phyloP scores from a whole-genome alignment of 306 rosid genomes.

The Rosa chinensis region DNA sequence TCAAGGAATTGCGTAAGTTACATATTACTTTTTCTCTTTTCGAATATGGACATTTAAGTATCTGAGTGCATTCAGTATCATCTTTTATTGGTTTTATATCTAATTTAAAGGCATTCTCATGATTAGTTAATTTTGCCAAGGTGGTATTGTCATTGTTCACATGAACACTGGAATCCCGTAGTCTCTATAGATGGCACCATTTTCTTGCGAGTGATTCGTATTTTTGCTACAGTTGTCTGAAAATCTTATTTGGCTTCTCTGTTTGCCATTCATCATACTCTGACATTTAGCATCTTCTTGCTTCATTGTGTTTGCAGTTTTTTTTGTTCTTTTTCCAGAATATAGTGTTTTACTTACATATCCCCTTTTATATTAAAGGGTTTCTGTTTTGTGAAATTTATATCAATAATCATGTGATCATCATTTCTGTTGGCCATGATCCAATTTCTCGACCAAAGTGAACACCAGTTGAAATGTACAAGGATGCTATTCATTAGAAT shows the following conservation, averaged over 20 bases:
- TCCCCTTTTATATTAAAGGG: not conserved
- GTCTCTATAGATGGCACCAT: not conserved
- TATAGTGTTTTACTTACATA: not conserved
- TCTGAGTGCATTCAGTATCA: not conserved
- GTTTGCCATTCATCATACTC: not conserved
- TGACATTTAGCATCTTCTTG: not conserved
- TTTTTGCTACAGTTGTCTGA: not conserved
- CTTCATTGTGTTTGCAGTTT: not conserved
- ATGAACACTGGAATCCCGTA: not conserved
- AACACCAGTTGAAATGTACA: not conserved
- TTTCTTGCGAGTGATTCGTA: not conserved
- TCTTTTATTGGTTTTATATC: not conserved
- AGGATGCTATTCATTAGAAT: not conserved
- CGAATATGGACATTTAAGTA: not conserved
- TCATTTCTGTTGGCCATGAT: not conserved
- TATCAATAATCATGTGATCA: not conserved
- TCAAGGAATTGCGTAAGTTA: slow-evolving; percentile 97
- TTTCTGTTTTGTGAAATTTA: not conserved
- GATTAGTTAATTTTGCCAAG: not conserved
- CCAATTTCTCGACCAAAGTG: not conserved
- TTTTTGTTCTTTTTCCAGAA: not conserved
- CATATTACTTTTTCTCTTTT: slow-evolving; percentile 9
- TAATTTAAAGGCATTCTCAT: slow-evolving; percentile 1
- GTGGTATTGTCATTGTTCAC: not conserved
- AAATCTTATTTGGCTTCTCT: not conserved